Percentiles rank a stretch among this genome's conserved stretches.
phyloP scores from a whole-genome alignment of 1,139 yeast species.

The Taphrina deformans region DNA sequence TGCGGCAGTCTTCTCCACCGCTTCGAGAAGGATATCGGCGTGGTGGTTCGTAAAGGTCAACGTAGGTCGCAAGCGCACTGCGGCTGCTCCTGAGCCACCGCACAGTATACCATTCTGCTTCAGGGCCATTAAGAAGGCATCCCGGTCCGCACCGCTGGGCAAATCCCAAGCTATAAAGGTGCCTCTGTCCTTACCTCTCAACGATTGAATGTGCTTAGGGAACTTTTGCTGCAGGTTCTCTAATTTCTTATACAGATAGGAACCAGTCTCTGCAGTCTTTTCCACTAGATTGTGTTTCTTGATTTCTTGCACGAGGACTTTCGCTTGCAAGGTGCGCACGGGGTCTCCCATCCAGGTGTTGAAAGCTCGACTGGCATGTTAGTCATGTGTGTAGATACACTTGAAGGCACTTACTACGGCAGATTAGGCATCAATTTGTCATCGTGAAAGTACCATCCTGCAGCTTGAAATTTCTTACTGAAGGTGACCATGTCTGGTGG shows the following conservation, averaged over 20 bases:
- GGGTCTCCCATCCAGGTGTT: slow-evolving; percentile 94
- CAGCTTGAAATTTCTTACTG: slow-evolving; percentile 82
- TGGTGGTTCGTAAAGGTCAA: slow-evolving; percentile 73
- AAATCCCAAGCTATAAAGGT: slow-evolving; percentile 80
- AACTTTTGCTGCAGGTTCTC: slow-evolving; percentile 54
- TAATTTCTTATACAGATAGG: slow-evolving; percentile 58
- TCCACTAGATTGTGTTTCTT: slow-evolving; percentile 59
- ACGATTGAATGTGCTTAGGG: slow-evolving; percentile 53
- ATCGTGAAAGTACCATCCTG: slow-evolving; percentile 77
- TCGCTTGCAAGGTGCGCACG: slow-evolving; percentile 70
- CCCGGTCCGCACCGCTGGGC: slow-evolving; percentile 56
- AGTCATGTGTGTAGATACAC: no score
- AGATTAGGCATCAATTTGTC: slow-evolving; percentile 66
- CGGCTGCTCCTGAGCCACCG: slow-evolving; percentile 76
- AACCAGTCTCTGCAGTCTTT: slow-evolving; percentile 61
- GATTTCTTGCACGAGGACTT: slow-evolving; percentile 66
- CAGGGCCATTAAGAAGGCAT: slow-evolving; percentile 58
- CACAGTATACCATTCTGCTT: slow-evolving; percentile 66
- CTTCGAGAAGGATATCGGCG: slow-evolving; percentile 60
- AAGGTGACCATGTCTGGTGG: slow-evolving; percentile 82
- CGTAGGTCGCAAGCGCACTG: slow-evolving; percentile 76
- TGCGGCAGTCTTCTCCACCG: slow-evolving; percentile 41
- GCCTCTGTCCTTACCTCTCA: slow-evolving; percentile 74
- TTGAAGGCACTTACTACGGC: slow-evolving; percentile 56
- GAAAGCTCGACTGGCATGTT: slow-evolving; percentile 59